Conservation (phyloP, 2,329 filamentous ascomycete genomes). For the Malbranchea zuffiana region DNA sequence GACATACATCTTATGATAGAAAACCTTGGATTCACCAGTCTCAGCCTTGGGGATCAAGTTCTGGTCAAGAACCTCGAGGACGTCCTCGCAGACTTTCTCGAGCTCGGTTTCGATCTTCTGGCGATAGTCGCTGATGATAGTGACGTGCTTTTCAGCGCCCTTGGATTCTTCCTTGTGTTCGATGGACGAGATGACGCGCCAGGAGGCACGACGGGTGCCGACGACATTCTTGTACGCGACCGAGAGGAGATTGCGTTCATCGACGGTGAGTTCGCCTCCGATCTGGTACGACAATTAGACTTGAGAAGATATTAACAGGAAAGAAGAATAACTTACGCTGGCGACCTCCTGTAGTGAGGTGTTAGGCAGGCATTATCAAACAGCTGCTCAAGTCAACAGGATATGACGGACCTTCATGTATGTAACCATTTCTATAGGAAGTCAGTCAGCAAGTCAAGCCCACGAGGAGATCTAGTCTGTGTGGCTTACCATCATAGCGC, state of each 20-base stretch:
- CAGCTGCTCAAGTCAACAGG: neutral
- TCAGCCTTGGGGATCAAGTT: slow-evolving; percentile 90
- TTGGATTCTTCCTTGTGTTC: slow-evolving; percentile 99
- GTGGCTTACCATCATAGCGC: slow-evolving; percentile 80
- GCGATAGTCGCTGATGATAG: slow-evolving; percentile 91
- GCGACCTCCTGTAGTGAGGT: slow-evolving; percentile 64
- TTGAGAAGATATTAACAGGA: slow-evolving; percentile 10
- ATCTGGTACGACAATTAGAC: slow-evolving; percentile 37
- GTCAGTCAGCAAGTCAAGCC: slow-evolving; percentile 5
- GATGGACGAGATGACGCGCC: slow-evolving; percentile 99
- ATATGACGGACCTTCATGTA: slow-evolving; percentile 74
- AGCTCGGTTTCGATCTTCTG: slow-evolving; percentile 97
- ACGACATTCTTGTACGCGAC: slow-evolving; percentile 99
- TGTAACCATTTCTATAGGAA: slow-evolving; percentile 71
- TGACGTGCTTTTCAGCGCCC: slow-evolving; percentile 89
- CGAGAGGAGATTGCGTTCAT: slow-evolving; percentile 81
- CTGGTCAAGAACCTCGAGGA: slow-evolving; percentile 87
- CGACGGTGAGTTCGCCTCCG: slow-evolving; percentile 56
- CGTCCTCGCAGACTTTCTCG: slow-evolving; percentile 96
- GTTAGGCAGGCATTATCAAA: slow-evolving; percentile 8
- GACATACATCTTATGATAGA: slow-evolving; percentile 99
- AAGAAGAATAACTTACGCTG: slow-evolving; percentile 56
- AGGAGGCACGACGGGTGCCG: slow-evolving; percentile 93
- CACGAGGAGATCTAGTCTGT: slow-evolving; percentile 7
- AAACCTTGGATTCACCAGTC: slow-evolving; percentile 97